Evolutionary conservation across 805 yeast genomes (phyloP).

Genomic region (Wickerhamomyces bovis): DNA sequence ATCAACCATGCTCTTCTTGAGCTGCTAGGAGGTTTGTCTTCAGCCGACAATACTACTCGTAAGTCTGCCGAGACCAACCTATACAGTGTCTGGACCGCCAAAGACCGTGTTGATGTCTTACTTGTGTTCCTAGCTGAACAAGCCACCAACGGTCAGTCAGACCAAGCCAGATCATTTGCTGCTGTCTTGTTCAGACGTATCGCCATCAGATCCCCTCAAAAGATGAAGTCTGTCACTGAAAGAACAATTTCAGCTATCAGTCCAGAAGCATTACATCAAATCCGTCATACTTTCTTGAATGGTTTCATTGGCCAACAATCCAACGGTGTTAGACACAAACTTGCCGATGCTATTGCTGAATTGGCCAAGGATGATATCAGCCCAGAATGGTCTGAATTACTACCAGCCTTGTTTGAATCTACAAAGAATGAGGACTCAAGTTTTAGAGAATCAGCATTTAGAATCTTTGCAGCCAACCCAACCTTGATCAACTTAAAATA

Average conservation of each 20-base stretch:
- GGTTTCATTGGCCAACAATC: slow-evolving; percentile 70
- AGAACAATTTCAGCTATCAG: slow-evolving; percentile 71
- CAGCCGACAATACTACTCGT: slow-evolving; percentile 72
- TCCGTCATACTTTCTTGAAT: slow-evolving; percentile 58
- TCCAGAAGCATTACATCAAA: slow-evolving; percentile 50
- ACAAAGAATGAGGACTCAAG: slow-evolving; percentile 49
- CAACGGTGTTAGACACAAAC: slow-evolving; percentile 80
- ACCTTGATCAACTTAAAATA: slow-evolving; percentile 59
- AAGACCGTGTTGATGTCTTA: slow-evolving; percentile 61
- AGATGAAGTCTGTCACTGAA: slow-evolving; percentile 57
- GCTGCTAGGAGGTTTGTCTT: slow-evolving; percentile 62
- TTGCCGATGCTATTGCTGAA: slow-evolving; percentile 92
- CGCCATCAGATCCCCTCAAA: slow-evolving; percentile 73
- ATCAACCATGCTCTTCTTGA: slow-evolving; percentile 46
- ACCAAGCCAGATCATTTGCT: slow-evolving; percentile 59
- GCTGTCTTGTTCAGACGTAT: slow-evolving; percentile 88
- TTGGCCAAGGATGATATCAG: slow-evolving; percentile 65
- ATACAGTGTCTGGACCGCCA: slow-evolving; percentile 69
- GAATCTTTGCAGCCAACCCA: slow-evolving; percentile 84
- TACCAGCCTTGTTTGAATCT: slow-evolving; percentile 71
- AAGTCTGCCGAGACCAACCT: slow-evolving; percentile 71
- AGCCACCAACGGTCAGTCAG: slow-evolving; percentile 57
- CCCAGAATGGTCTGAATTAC: slow-evolving; percentile 69
- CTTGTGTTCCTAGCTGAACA: slow-evolving; percentile 78
- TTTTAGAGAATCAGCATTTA: slow-evolving; percentile 84